Evolutionary conservation across 768 basidiomycete genomes (phyloP), one percentile per base, ranked within the genome.

Genomic region (Suillus hirtellus): DNA sequence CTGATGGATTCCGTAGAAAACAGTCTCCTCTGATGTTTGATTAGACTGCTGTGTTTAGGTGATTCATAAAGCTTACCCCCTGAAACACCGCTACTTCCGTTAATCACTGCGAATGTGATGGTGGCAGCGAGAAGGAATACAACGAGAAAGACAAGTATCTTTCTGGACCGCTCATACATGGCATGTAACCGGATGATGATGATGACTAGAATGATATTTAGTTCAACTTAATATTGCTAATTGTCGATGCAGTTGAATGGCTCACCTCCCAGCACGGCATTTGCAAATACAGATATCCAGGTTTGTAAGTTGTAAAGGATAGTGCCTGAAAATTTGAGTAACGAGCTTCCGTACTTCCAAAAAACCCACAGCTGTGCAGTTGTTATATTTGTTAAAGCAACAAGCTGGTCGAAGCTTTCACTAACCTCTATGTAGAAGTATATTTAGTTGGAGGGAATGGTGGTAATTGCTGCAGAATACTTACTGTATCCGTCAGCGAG

Each of bases 261-360:
- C 54, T 38, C 35, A 55, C 54, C 54, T 19, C 54, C 54, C 3
- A 55, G 37, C 21, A 55, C 14, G 15, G 31, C 54, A 55, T 55
- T 55, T 24, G 15, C 31, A 8, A n/a, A 8, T 3, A 55, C n/a
- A 37, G 53, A 55, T 21, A 7, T 37, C n/a, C 35, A 12, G 53
- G 12, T 14, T 35, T 35, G 35, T 5, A 55, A 35, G 35, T 35
- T 15, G 7, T 15, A 55, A 37, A 37, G 7, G 6, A 24, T 38
- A n/a, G 37, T 38, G 14, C 54, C 54, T 55, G n/a, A 24, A 10
- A 55, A 9, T 38, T 8, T 37, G 14, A 4, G 11, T 14, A 21
- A n/a, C 7, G 12, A 24, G 54, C 14, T 15, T 55, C 21, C 14
- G 21, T 31, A 14, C n/a, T 15, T 12, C 14, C 14, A 50, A 24